These are phyloP conservation scores for Perkinsus marinus DNA, from an alignment of 169 alveolate species.

Conservation along the genomic window DNA sequence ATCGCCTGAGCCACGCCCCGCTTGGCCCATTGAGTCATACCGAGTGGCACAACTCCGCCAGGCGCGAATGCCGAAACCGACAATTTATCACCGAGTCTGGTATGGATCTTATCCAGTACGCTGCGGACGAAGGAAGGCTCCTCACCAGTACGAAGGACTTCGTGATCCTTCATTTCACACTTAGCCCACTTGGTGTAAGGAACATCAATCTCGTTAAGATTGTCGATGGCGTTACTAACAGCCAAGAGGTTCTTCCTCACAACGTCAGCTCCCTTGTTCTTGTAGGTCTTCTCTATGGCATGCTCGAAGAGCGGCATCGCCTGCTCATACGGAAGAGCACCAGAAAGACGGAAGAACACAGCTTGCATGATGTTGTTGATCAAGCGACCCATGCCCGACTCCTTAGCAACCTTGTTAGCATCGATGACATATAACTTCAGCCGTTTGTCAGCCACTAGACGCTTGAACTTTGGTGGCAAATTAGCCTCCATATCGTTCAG, in stretches of 20 bases:
- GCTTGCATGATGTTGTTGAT: constrained; percentile 33
- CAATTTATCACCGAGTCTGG: neutral
- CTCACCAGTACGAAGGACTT: constrained; percentile 28
- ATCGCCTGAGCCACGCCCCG: constrained; percentile 37
- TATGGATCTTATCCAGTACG: neutral
- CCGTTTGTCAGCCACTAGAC: constrained; percentile 13
- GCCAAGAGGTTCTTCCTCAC: constrained; percentile 24
- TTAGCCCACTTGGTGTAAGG: neutral
- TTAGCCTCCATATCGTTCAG: constrained; percentile 8
- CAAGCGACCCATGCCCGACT: constrained; percentile 32
- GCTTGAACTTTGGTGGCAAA: constrained; percentile 13
- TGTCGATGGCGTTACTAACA: constrained; percentile 22
- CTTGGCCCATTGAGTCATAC: constrained; percentile 36
- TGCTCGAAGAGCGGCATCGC: constrained; percentile 28
- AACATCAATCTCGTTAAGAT: neutral
- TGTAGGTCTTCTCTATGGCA: constrained; percentile 40
- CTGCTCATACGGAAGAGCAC: constrained; percentile 32
- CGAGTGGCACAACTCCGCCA: constrained; percentile 37
- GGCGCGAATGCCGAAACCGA: constrained; percentile 4
- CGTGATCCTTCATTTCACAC: constrained; percentile 17
- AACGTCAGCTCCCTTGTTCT: constrained; percentile 37
- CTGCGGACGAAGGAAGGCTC: neutral
- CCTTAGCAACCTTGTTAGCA: constrained; percentile 32
- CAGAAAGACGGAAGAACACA: constrained; percentile 32
- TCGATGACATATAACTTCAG: constrained; percentile 30